A percentile compares a stretch with the other conserved stretches of the same genome.
phyloP scores from a whole-genome alignment of 1,139 yeast species.

The Candida tetrigidarum region DNA sequence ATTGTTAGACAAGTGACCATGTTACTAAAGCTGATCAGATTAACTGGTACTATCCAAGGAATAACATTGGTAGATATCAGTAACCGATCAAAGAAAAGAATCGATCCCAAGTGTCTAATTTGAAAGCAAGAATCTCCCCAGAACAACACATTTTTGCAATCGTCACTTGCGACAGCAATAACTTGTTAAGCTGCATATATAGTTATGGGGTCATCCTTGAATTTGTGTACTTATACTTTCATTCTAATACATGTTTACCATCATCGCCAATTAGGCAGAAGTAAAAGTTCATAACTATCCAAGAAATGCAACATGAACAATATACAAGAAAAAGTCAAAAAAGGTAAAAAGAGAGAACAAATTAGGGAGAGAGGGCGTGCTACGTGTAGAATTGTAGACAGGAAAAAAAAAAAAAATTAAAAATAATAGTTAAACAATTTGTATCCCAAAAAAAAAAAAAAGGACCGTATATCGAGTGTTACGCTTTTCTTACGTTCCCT shows the following conservation, averaged over 20 bases:
- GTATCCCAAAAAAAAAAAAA: not conserved
- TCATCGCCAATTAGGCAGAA: no score
- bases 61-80: slow-evolving; percentile 15
- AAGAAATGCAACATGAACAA: slow-evolving; percentile 1
- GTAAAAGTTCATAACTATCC: not conserved
- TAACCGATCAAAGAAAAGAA: slow-evolving; percentile 11
- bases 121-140: not conserved
- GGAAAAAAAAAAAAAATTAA: not conserved
- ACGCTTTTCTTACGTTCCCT: not conserved
- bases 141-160: not conserved
- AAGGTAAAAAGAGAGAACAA: not conserved
- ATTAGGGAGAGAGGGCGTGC: not conserved
- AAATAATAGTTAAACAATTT: not conserved
- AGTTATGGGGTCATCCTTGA: no score
- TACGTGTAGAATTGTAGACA: no score
- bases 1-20: slow-evolving; percentile 14
- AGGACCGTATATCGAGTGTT: not conserved
- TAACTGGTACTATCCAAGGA: slow-evolving; percentile 6
- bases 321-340: no score
- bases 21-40: slow-evolving; percentile 12
- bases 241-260: no score
- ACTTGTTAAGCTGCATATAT: no score
- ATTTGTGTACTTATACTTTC: no score
- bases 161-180: not conserved
- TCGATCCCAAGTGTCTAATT: not conserved